Conservation (phyloP, 108 stramenopile species). For the Nannochloropsis salina region DNA sequence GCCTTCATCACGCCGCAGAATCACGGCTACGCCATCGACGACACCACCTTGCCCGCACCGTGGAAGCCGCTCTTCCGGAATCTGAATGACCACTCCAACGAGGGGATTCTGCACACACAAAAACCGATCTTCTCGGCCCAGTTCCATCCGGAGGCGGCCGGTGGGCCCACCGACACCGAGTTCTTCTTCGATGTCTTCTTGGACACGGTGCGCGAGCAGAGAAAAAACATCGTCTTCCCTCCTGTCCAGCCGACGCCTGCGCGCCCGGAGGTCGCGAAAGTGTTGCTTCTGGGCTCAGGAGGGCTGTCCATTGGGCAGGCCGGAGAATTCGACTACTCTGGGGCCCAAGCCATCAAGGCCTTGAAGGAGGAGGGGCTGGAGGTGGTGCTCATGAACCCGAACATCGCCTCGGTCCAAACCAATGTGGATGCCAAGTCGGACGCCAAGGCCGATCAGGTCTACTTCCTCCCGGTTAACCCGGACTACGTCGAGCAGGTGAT, state of each 20-base stretch:
- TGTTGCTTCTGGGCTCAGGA: constrained; percentile 91
- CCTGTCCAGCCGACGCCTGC: constrained; percentile 25
- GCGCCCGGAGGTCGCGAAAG: constrained; percentile 68
- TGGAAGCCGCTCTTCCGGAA: constrained; percentile 93
- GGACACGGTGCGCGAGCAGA: constrained; percentile 41
- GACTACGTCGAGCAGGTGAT: constrained; percentile 92
- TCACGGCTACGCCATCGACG: constrained; percentile 74
- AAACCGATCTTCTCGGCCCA: constrained; percentile 96
- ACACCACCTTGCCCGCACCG: constrained; percentile 66
- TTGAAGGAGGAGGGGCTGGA: constrained; percentile 96
- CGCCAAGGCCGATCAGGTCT: constrained; percentile 88
- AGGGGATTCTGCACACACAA: constrained; percentile 86
- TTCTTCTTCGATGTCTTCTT: constrained; percentile 97
- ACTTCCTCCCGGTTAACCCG: constrained; percentile 92
- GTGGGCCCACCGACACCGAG: constrained; percentile 93
- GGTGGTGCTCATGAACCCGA: constrained; percentile 98
- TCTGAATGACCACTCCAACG: constrained; percentile 94
- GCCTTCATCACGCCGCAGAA: constrained; percentile 99
- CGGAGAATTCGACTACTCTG: constrained; percentile 98
- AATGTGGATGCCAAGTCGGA: constrained; percentile 69
- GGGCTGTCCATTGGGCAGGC: constrained; percentile 98
- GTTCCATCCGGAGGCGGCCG: constrained; percentile 94
- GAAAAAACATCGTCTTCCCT: constrained; percentile 40
- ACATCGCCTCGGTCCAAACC: constrained; percentile 98
- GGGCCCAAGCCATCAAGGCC: constrained; percentile 84